Percentiles rank a stretch among this genome's conserved stretches.
These are phyloP conservation scores for Leptomonas pyrrhocoris DNA, from an alignment of 208 protist species.

Conservation along the genomic window DNA sequence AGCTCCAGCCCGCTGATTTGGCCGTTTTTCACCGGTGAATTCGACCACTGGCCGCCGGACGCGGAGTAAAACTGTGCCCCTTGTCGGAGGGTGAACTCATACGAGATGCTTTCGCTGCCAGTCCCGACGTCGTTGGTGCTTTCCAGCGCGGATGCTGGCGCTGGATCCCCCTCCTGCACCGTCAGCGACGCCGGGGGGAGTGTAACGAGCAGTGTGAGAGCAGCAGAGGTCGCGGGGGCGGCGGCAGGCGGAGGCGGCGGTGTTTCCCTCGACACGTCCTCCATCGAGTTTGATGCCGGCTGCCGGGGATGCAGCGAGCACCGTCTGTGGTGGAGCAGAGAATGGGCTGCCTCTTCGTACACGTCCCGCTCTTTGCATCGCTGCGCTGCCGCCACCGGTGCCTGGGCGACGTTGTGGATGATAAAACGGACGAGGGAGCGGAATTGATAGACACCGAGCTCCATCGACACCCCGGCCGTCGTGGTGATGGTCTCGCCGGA, in stretches of 20 bases:
- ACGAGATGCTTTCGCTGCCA: constrained; percentile 4
- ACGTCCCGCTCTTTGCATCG: neutral
- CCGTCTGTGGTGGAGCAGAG: neutral
- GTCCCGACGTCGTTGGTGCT: neutral
- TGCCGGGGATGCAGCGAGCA: neutral
- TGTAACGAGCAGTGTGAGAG: constrained; percentile 17
- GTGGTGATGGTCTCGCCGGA: neutral
- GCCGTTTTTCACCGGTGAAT: constrained; percentile 23
- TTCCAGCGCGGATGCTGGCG: no score
- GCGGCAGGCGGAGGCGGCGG: neutral
- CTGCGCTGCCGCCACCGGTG: neutral
- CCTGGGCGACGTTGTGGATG: constrained; percentile 13
- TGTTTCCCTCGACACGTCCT: neutral
- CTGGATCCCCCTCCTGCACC: neutral
- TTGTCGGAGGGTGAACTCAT: constrained; percentile 22
- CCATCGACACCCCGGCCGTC: neutral
- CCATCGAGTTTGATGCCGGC: neutral
- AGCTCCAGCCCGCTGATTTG: constrained; percentile 24
- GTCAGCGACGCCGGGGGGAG: constrained; percentile 6
- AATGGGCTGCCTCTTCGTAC: constrained; percentile 10
- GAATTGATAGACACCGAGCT: constrained; percentile 14
- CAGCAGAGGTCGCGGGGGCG: neutral
- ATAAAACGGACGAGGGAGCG: constrained; percentile 15
- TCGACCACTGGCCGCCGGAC: constrained; percentile 20
- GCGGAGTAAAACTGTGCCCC: constrained; percentile 31